Percentiles rank a stretch among this genome's conserved stretches.
Conservation (phyloP, 78 protist species). For the Pigoraptor vietnamica region DNA sequence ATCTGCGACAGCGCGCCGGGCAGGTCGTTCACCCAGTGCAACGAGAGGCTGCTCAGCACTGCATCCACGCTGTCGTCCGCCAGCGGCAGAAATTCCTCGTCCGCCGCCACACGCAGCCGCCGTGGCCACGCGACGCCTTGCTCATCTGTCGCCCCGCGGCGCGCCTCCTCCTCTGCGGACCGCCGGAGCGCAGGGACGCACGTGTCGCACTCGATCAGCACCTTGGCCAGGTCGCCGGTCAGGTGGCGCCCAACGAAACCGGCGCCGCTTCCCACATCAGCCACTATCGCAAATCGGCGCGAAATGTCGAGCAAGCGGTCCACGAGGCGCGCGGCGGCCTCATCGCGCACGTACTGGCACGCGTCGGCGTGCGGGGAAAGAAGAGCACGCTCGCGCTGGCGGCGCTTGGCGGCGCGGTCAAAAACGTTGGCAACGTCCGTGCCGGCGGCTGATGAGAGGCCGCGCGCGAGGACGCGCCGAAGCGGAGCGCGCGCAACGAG, state of each 20-base stretch:
- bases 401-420: constrained; percentile 10
- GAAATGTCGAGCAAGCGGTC: neutral
- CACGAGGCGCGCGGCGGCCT: neutral
- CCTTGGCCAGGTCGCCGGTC: neutral
- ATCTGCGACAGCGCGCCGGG: constrained; percentile 4
- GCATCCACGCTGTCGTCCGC: neutral
- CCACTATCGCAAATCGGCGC: neutral
- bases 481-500: too few relatives aligned
- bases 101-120: neutral
- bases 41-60: neutral
- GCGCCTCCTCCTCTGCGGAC: neutral
- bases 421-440: neutral
- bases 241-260: neutral
- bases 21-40: constrained; percentile 48
- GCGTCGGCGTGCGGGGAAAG: neutral
- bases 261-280: neutral
- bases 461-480: too few relatives aligned
- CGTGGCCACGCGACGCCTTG: neutral
- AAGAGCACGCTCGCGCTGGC: constrained; percentile 14
- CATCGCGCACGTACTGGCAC: neutral
- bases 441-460: too few relatives aligned
- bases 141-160: neutral
- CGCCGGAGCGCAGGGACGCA: neutral
- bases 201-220: neutral
- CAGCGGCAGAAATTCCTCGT: constrained; percentile 15